A percentile compares a stretch with the other conserved stretches of the same genome.
phyloP scores from a whole-genome alignment of 305 asterid species.

The Fraxinus sp. region DNA sequence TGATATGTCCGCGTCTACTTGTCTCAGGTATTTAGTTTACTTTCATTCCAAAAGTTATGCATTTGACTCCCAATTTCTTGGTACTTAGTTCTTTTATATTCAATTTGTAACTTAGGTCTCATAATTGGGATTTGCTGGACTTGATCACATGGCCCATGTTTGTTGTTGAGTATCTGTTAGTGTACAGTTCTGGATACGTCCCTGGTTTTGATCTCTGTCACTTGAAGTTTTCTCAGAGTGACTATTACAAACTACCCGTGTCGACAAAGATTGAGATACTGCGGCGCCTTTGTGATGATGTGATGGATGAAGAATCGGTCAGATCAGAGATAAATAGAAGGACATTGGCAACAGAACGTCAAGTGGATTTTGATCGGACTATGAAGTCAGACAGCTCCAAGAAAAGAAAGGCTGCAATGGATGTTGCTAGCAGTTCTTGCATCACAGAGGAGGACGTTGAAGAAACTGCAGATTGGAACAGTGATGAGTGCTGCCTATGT shows the following conservation, averaged over 20 bases:
- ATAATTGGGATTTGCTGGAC: slow-evolving; percentile 90
- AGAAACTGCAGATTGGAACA: slow-evolving; percentile 66
- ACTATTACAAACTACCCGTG: slow-evolving; percentile 63
- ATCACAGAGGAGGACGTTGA: slow-evolving; percentile 60
- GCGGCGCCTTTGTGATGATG: slow-evolving; percentile 85
- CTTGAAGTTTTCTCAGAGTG: slow-evolving; percentile 54
- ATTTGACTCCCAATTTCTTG: slow-evolving; percentile 14
- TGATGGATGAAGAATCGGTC: slow-evolving; percentile 65
- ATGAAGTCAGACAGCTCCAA: slow-evolving; percentile 46
- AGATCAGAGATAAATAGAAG: slow-evolving; percentile 71
- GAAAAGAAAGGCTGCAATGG: slow-evolving; percentile 56
- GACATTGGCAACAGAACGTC: slow-evolving; percentile 49
- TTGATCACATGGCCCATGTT: slow-evolving; percentile 90
- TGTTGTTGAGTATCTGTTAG: slow-evolving; percentile 71
- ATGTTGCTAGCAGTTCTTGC: slow-evolving; percentile 60
- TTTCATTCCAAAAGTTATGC: slow-evolving; percentile 14
- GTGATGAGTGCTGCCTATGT: slow-evolving; percentile 92
- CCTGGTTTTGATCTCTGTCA: slow-evolving; percentile 58
- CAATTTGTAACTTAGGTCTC: slow-evolving; percentile 55
- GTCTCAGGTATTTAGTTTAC: slow-evolving; percentile 65
- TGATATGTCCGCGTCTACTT: slow-evolving; percentile 52
- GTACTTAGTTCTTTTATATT: slow-evolving; percentile 28
- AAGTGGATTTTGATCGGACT: slow-evolving; percentile 47
- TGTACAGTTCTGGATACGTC: slow-evolving; percentile 62
- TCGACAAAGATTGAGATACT: slow-evolving; percentile 73